Evolutionary conservation across 805 yeast genomes (phyloP).

Genomic region (Wickerhamiella shivajii): DNA sequence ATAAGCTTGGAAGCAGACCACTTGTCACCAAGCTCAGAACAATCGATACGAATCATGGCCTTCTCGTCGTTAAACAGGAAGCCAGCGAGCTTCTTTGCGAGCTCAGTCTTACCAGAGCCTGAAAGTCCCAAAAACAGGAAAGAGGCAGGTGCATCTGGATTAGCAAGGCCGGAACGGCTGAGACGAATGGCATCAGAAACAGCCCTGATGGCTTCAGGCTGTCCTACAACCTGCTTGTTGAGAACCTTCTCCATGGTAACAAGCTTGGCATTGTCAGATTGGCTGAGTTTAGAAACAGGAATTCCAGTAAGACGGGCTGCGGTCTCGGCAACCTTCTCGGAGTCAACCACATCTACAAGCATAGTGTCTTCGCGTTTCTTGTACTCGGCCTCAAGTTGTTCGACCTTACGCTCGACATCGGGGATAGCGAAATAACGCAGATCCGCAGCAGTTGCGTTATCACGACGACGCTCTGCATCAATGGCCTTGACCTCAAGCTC

Average conservation of each 20-base stretch:
- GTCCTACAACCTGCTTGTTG: constrained; percentile 80
- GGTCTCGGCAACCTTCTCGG: constrained; percentile 89
- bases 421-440: constrained; percentile 95
- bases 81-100: constrained; percentile 93
- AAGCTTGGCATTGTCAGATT: constrained; percentile 86
- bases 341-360: constrained; percentile 79
- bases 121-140: constrained; percentile 89
- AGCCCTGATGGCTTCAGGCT: constrained; percentile 87
- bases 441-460: constrained; percentile 89
- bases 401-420: constrained; percentile 65
- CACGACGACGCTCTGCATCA: constrained; percentile 96
- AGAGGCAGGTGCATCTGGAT: constrained; percentile 93
- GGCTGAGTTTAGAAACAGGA: constrained; percentile 86
- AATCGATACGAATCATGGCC: constrained; percentile 94
- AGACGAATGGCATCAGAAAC: constrained; percentile 91
- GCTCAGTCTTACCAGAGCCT: constrained; percentile 96
- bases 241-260: constrained; percentile 88
- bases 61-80: constrained; percentile 91
- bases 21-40: constrained; percentile 91
- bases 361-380: constrained; percentile 48
- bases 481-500: constrained; percentile 84
- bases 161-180: constrained; percentile 85
- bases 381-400: constrained; percentile 62
- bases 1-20: constrained; percentile 88
- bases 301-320: constrained; percentile 95